Base-by-base conservation (phyloP, 805 yeast genomes). In the Suhomyces canberraensis region DNA sequence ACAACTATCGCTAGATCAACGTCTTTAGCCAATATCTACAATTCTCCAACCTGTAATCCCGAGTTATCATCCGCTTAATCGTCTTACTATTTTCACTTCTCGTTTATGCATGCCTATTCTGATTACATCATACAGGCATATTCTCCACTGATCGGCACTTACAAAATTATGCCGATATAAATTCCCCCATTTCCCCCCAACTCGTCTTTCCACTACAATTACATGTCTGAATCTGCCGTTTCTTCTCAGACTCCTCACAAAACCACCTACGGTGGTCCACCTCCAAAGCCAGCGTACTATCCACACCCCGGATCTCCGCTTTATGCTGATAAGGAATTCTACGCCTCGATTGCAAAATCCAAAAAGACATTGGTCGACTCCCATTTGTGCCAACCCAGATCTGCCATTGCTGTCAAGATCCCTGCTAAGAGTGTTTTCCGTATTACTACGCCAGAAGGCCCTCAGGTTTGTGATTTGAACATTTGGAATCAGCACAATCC, bases 391-490 rank as follows among this genome's bases (percentile, higher is more conserved):
- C 71, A 75, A 16, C 77, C 79, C 25, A 61, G 84, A 44, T 65
- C 79, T 2, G 87, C 81, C 3, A 64, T 71, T 31, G 82, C 84
- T 0, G 76, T 81, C 64, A 73, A 73, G 42, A 77, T 79, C n/a
- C 79, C 81, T 13, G 78, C 78, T 15, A 79, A 76, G 16, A 66
- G 73, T 20, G 71, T 79, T 20, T 76, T 81, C 41, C 63, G 85
- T 26, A 64, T 80, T 37, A 73, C 78, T 3, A 75, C 84, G 1
- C 80, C 84, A 2, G 79, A 80, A 47, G 85, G 85, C 4, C 82
- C 87, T 2, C 86, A 80, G 54, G 86, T 80, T 14, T 79, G 84
- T 49, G 85, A 80, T 50, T 70, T 79, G 56, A 79, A 80, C 57
- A 72, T 77, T 35, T 80, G 85, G 85, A 75, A 73, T 47, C 62